phyloP scores from a whole-genome alignment of 2,329 filamentous ascomycete species.

The Colletotrichum camelliae region DNA sequence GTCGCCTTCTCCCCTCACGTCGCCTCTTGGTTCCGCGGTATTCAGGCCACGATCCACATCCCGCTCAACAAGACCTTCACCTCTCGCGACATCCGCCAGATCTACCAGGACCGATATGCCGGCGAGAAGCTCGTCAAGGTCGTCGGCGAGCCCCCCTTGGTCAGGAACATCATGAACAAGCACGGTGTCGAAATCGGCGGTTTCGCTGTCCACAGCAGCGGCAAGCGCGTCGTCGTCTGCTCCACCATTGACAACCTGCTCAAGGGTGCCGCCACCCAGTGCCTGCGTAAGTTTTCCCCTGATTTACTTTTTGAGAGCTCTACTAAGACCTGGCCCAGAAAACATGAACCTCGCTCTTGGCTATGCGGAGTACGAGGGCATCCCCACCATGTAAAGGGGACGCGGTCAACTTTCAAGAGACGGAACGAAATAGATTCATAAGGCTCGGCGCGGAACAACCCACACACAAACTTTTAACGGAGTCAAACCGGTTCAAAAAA shows the following conservation, averaged over 20 bases:
- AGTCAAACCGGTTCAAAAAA: conserved; percentile 22
- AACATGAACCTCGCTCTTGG: conserved; percentile 95
- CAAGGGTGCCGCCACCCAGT: conserved; percentile 93
- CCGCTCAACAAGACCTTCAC: conserved; percentile 87
- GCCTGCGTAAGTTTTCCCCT: conserved; percentile 71
- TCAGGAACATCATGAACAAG: conserved; percentile 83
- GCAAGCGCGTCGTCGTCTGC: conserved; percentile 92
- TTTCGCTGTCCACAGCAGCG: conserved; percentile 89
- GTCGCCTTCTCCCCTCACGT: conserved; percentile 94
- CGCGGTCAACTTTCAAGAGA: background rate
- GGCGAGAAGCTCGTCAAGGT: conserved; percentile 96
- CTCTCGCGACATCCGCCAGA: conserved; percentile 87
- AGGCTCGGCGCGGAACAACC: conserved; percentile 14
- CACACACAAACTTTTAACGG: conserved; percentile 13
- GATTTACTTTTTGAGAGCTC: background rate
- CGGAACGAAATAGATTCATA: conserved; percentile 8
- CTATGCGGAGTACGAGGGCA: conserved; percentile 88
- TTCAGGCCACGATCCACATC: conserved; percentile 89
- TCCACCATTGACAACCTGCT: conserved; percentile 92
- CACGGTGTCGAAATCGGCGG: conserved; percentile 94
- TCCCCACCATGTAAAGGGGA: conserved; percentile 59
- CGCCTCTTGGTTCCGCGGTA: conserved; percentile 96
- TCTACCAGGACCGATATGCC: conserved; percentile 96
- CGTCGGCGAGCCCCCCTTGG: conserved; percentile 80
- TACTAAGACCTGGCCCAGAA: conserved; percentile 52